Percentiles rank a stretch among this genome's conserved stretches.
These are phyloP conservation scores for Globisporangium nodosum DNA, from an alignment of 352 stramenopile genomes.

Conservation along the genomic window DNA sequence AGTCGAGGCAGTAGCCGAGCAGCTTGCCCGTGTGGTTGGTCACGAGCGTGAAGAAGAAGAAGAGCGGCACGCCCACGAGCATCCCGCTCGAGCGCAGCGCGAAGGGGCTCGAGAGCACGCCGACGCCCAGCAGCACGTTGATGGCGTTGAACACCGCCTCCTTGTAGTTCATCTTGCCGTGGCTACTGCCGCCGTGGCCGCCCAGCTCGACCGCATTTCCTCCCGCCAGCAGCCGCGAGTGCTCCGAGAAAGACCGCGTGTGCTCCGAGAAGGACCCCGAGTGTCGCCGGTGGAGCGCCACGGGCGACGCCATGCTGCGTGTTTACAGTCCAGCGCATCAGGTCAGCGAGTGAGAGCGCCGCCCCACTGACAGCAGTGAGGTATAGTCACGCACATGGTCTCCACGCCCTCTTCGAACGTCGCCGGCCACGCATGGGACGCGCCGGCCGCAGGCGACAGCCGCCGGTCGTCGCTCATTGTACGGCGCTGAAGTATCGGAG, in stretches of 20 bases:
- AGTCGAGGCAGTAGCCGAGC: conserved; percentile 71
- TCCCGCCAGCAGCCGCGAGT: conserved; percentile 27
- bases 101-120: conserved; percentile 81
- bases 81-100: conserved; percentile 72
- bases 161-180: conserved; percentile 62
- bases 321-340: no score
- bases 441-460: neutral
- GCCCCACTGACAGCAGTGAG: neutral
- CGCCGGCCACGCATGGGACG: conserved; percentile 45
- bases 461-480: neutral
- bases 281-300: conserved; percentile 24
- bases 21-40: conserved; percentile 86
- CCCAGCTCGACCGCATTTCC: neutral
- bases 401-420: conserved; percentile 74
- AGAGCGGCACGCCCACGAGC: conserved; percentile 62
- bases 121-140: conserved; percentile 83
- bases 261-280: conserved; percentile 40
- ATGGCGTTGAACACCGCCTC: conserved; percentile 81
- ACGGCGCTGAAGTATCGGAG: no score
- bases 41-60: conserved; percentile 80
- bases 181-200: conserved; percentile 9
- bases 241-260: conserved; percentile 38
- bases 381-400: conserved; percentile 21
- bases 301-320: conserved; percentile 50
- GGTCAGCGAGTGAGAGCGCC: conserved; percentile 5